Evolutionary conservation across 768 basidiomycete species (phyloP), one percentile per base, ranked within the genome.

Genomic region (Heimioporus sp.): DNA sequence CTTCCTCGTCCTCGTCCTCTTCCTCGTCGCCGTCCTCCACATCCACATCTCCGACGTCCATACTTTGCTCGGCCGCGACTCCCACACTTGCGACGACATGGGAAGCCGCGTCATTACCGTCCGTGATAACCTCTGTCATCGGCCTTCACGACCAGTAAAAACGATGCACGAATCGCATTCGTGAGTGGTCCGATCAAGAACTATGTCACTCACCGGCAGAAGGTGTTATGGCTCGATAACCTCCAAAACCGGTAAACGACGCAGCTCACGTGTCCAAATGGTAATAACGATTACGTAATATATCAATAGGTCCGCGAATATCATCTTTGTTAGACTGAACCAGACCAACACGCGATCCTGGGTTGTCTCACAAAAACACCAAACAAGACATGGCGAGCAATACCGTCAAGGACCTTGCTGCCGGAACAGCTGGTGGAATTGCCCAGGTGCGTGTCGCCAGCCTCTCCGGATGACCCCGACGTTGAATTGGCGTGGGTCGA

Each of bases 371-470:
- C 37, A 34, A 20, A 40, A 47, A 56, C 57, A 66, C 56, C 51
- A 51, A 35, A 35, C 38, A 32, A 41, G 24, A 51, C 36, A 69
- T 70, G 67, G 59, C 59, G 51, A 48, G 50, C 15, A 87, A 86
- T 65, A 89, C 92, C 31, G 76, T 83, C 44, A 93, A 92, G 74
- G 94, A 97, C 68, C 70, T 97, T 57, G 78, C 89, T 35, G 92
- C 92, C 50, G 94, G 94, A 44, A 94, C 92, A 31, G 85, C 81
- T n/a, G 93, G 93, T 43, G 93, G 93, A 45, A 85, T 96, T 64
- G 85, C 86, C 52, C 94, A 95, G 82, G 90, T 84, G 59, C 49
- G 62, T 56, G 15, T 28, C n/a, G 19, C 24, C 24, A 45, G 48
- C 19, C 38, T 38, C 49, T 41, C 34, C 10, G 13, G 37, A 7